Evolutionary conservation across 2,329 filamentous ascomycete genomes (phyloP).

Genomic region (Hypocrella siamensis): DNA sequence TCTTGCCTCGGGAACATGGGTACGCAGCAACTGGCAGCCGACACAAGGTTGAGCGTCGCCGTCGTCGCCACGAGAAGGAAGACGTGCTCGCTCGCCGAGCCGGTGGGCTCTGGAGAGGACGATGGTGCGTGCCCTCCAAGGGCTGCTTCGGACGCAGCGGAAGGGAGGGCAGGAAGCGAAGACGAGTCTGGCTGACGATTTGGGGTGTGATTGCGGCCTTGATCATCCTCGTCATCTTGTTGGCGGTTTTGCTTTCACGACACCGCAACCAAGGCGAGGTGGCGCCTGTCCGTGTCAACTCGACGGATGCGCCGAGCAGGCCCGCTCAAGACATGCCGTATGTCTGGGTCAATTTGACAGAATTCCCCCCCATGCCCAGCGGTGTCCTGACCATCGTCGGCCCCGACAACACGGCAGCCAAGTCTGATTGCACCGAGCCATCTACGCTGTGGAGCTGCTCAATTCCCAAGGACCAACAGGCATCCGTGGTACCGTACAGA

Average conservation of each 20-base stretch:
- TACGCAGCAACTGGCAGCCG: constrained; percentile 21
- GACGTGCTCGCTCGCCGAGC: constrained; percentile 40
- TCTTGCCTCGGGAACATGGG: constrained; percentile 27
- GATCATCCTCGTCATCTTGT: constrained; percentile 39
- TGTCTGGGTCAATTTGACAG: constrained; percentile 70
- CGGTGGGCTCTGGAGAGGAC: constrained; percentile 49
- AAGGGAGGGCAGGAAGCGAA: constrained; percentile 45
- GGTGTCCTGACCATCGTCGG: constrained; percentile 67
- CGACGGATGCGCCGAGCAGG: constrained; percentile 75
- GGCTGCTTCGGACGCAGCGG: constrained; percentile 50
- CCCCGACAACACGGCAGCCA: constrained; percentile 47
- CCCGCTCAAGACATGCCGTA: no score
- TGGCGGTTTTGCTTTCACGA: constrained; percentile 39
- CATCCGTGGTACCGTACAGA: constrained; percentile 43
- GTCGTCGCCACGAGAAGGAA: constrained; percentile 47
- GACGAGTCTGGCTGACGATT: constrained; percentile 42
- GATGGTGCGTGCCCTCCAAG: constrained; percentile 44
- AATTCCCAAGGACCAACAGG: constrained; percentile 63
- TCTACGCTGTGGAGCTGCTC: constrained; percentile 75
- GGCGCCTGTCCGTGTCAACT: constrained; percentile 57
- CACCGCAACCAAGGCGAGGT: no score
- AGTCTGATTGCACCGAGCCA: constrained; percentile 54
- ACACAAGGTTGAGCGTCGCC: constrained; percentile 32
- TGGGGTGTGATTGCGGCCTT: constrained; percentile 33
- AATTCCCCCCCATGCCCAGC: constrained; percentile 74